A percentile compares a stretch with the other conserved stretches of the same genome.
Conservation (phyloP, 2,329 filamentous ascomycete species). For the Neofusicoccum umdonicola region DNA sequence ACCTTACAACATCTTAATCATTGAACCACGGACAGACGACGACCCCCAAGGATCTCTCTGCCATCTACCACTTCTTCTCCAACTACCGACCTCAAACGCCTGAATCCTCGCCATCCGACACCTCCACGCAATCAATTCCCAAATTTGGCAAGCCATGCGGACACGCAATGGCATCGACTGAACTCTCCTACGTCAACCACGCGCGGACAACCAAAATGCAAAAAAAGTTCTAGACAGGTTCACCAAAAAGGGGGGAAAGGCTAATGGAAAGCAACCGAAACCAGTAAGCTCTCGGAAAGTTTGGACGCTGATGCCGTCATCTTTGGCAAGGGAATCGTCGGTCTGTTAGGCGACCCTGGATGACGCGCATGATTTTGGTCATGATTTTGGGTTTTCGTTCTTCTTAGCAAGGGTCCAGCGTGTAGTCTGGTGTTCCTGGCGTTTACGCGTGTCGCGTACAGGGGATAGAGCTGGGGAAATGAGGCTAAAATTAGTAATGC, state of each 20-base stretch:
- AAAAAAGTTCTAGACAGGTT: constrained; percentile 7
- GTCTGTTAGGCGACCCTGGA: not conserved
- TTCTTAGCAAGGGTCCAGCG: not conserved
- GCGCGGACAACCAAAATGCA: not conserved
- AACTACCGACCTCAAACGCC: not conserved
- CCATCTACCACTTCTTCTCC: not conserved
- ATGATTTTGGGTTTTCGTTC: not conserved
- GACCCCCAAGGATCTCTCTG: not conserved
- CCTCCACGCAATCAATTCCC: not conserved
- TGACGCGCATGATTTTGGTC: not conserved
- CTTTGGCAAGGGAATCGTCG: not conserved
- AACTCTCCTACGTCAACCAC: not conserved
- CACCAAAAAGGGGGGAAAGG: not conserved
- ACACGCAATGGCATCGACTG: not conserved
- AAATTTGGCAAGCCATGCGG: not conserved
- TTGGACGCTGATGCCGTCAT: not conserved
- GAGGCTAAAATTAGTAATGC: not conserved
- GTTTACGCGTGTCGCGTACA: not conserved
- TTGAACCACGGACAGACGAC: not conserved
- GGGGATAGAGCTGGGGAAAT: constrained; percentile 3
- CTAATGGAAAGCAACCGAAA: constrained; percentile 6
- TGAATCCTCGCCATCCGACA: not conserved
- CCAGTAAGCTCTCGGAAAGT: constrained; percentile 2
- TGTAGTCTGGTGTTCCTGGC: not conserved
- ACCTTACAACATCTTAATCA: not conserved